phyloP scores from a whole-genome alignment of 345 rosid species.

The Microcos paniculata region DNA sequence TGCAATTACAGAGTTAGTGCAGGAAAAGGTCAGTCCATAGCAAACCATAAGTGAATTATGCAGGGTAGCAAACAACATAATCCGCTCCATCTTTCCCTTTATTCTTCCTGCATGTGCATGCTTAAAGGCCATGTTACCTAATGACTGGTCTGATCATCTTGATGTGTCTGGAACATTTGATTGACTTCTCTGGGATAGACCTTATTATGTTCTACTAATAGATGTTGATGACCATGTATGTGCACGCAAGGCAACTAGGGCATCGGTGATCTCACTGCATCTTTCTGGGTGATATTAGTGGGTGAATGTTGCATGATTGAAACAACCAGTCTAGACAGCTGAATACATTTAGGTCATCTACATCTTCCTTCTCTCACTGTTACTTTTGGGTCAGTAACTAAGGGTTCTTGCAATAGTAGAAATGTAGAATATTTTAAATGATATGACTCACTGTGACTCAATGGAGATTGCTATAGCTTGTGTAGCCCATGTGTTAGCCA shows the following conservation, averaged over 20 bases:
- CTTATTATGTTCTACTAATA: background rate
- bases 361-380: background rate
- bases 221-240: background rate
- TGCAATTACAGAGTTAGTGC: slow-evolving; percentile 61
- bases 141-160: background rate
- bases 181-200: background rate
- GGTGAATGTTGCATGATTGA: slow-evolving; percentile 2
- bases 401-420: background rate
- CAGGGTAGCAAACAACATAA: background rate
- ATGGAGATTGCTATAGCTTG: slow-evolving; percentile 7
- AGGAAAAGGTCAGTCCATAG: slow-evolving; percentile 52
- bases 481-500: slow-evolving; percentile 6
- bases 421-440: background rate
- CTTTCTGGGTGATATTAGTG: background rate
- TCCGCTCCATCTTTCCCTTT: background rate
- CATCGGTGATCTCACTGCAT: background rate
- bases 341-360: background rate
- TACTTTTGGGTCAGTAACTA: background rate
- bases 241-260: background rate
- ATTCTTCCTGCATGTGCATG: background rate
- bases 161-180: background rate
- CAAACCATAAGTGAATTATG: background rate
- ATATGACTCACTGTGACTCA: background rate
- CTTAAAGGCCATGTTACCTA: background rate
- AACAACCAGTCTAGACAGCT: background rate